A percentile compares a stretch with the other conserved stretches of the same genome.
phyloP scores from a whole-genome alignment of 345 rosid genomes.

The Euphorbia peplus region DNA sequence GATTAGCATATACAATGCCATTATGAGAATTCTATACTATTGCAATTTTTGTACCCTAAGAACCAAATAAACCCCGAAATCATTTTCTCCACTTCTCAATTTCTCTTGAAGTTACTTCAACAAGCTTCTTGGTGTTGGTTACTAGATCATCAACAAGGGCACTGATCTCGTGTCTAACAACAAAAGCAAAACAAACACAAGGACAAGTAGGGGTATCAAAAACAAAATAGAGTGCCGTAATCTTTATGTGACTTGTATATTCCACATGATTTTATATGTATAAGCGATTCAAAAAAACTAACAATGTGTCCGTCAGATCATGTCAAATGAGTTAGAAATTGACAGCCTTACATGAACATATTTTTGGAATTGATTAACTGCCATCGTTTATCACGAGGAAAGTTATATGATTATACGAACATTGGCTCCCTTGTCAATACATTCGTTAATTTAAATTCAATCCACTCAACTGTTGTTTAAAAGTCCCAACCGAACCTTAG shows the following conservation, averaged over 20 bases:
- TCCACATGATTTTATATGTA: too few relatives aligned
- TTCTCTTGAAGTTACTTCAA: constrained; percentile 61
- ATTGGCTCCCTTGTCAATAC: neutral
- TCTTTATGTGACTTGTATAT: too few relatives aligned
- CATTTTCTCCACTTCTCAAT: constrained; percentile 84
- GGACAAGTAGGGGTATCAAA: neutral
- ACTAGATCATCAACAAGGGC: constrained; percentile 61
- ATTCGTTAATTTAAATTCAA: neutral
- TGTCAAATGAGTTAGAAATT: too few relatives aligned
- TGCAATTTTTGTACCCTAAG: neutral
- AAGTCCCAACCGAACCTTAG: neutral
- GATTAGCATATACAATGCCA: neutral
- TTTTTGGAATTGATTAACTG: neutral
- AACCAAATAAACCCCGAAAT: constrained; percentile 7
- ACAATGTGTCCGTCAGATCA: too few relatives aligned
- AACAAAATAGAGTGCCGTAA: too few relatives aligned
- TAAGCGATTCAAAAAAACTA: too few relatives aligned
- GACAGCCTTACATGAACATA: too few relatives aligned
- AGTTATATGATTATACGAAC: too few relatives aligned
- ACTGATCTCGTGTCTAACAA: constrained; percentile 58
- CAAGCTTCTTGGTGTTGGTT: constrained; percentile 59
- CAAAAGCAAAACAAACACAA: neutral
- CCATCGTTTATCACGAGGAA: neutral
- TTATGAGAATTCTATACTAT: neutral
- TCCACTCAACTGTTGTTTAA: neutral